phyloP scores from a whole-genome alignment of 2,329 filamentous ascomycete species.

The Didymella pinodella region DNA sequence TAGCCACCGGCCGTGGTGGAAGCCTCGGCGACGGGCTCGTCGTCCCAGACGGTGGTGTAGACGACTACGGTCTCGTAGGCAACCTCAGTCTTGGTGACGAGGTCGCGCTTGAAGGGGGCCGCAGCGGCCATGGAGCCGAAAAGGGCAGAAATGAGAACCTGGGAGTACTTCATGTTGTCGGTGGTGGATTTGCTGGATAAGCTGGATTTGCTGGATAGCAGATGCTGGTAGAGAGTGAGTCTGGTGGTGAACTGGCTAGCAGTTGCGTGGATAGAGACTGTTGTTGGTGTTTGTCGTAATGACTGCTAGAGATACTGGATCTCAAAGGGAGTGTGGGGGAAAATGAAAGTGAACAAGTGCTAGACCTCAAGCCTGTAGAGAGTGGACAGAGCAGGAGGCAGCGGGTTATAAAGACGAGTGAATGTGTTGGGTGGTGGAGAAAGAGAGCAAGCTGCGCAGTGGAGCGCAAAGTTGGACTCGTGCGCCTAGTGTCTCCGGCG shows the following conservation, averaged over 20 bases:
- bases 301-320: conserved; percentile 47
- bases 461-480: conserved; percentile 16
- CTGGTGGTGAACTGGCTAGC: conserved; percentile 46
- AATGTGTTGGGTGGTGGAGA: conserved; percentile 26
- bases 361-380: conserved; percentile 53
- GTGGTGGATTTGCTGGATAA: conserved; percentile 18
- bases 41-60: conserved; percentile 49
- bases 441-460: conserved; percentile 21
- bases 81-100: conserved; percentile 45
- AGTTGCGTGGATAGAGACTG: conserved; percentile 41
- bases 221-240: conserved; percentile 26
- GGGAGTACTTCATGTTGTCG: conserved; percentile 49
- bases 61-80: conserved; percentile 46
- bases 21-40: conserved; percentile 28
- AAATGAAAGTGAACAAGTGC: conserved; percentile 42
- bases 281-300: conserved; percentile 33
- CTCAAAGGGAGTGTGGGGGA: conserved; percentile 37
- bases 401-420: conserved; percentile 38
- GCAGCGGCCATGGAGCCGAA: conserved; percentile 48
- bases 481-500: conserved; percentile 23
- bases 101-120: conserved; percentile 45
- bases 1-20: conserved; percentile 27
- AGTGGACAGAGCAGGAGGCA: conserved; percentile 44
- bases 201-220: conserved; percentile 31
- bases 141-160: conserved; percentile 46